Conservation (phyloP, 148 eudicot genomes). For the Euryodendron excelsum region DNA sequence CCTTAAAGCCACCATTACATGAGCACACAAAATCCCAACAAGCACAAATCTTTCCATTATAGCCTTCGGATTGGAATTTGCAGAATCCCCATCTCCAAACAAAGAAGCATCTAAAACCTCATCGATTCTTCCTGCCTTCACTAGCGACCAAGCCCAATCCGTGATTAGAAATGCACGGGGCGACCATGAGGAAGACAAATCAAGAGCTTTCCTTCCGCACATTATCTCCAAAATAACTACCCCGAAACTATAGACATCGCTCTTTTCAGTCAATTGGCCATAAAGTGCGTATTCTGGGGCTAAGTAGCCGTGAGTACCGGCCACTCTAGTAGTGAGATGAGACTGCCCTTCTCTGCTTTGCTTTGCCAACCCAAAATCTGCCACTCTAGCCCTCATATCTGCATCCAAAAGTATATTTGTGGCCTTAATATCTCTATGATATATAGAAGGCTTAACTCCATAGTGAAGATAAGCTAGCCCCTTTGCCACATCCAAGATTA, state of each 20-base stretch:
- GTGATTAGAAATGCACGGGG: constrained; percentile 59
- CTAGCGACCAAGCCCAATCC: constrained; percentile 83
- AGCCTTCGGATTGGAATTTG: constrained; percentile 35
- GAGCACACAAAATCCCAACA: constrained; percentile 85
- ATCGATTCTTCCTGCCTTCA: constrained; percentile 54
- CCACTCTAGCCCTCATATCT: constrained; percentile 74
- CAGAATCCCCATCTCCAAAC: constrained; percentile 32
- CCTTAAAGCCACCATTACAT: constrained; percentile 89
- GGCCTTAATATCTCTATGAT: constrained; percentile 72
- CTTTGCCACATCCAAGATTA: constrained; percentile 76
- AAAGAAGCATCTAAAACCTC: constrained; percentile 54
- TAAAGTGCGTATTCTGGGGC: constrained; percentile 89
- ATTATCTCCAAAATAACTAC: constrained; percentile 80
- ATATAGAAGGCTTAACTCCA: constrained; percentile 72
- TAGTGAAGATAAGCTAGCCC: constrained; percentile 77
- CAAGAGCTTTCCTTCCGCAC: constrained; percentile 86
- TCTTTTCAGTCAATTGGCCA: constrained; percentile 78
- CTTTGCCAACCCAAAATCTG: constrained; percentile 86
- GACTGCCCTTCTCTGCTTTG: constrained; percentile 75
- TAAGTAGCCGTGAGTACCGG: constrained; percentile 81
- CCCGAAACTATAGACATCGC: constrained; percentile 80
- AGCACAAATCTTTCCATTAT: constrained; percentile 80
- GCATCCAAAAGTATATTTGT: constrained; percentile 74
- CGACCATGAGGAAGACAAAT: constrained; percentile 54
- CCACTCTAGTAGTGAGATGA: constrained; percentile 86